Percentiles rank a stretch among this genome's conserved stretches.
Evolutionary conservation across 805 yeast genomes (phyloP).

Genomic region (Blastobotrys muscicola): DNA sequence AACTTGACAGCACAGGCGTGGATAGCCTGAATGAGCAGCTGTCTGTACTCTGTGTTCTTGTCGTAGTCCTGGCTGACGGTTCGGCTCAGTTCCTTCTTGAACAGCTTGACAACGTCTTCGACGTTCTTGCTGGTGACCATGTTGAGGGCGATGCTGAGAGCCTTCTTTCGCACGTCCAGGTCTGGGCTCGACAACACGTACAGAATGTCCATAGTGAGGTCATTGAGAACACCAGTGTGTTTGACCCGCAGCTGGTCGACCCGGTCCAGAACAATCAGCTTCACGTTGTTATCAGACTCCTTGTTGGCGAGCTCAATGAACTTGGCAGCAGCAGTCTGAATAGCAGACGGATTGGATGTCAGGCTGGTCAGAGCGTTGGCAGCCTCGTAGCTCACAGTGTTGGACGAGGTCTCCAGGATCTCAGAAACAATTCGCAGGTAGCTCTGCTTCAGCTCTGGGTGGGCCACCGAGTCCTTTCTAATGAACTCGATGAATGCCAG

Average conservation of each 20-base stretch:
- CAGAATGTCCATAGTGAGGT: slow-evolving; percentile 73
- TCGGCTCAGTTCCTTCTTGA: slow-evolving; percentile 81
- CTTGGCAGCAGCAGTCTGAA: slow-evolving; percentile 73
- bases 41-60: slow-evolving; percentile 77
- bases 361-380: slow-evolving; percentile 65
- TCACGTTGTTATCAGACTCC: slow-evolving; percentile 93
- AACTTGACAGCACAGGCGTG: slow-evolving; percentile 82
- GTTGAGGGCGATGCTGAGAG: slow-evolving; percentile 72
- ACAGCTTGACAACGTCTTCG: slow-evolving; percentile 83
- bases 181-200: slow-evolving; percentile 84
- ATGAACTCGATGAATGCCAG: slow-evolving; percentile 87
- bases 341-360: slow-evolving; percentile 50
- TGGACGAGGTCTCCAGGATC: slow-evolving; percentile 56
- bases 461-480: slow-evolving; percentile 61
- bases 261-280: slow-evolving; percentile 82
- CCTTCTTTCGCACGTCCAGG: slow-evolving; percentile 81
- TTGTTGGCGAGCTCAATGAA: slow-evolving; percentile 81
- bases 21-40: slow-evolving; percentile 75
- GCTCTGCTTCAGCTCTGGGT: slow-evolving; percentile 56
- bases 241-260: slow-evolving; percentile 63
- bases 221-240: slow-evolving; percentile 78
- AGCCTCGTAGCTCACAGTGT: slow-evolving; percentile 82
- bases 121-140: slow-evolving; percentile 81
- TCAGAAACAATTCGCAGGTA: slow-evolving; percentile 67
- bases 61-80: slow-evolving; percentile 63